Percentiles rank a stretch among this genome's conserved stretches.
Evolutionary conservation across 768 basidiomycete species (phyloP).

Genomic region (Steccherinum ochraceum): DNA sequence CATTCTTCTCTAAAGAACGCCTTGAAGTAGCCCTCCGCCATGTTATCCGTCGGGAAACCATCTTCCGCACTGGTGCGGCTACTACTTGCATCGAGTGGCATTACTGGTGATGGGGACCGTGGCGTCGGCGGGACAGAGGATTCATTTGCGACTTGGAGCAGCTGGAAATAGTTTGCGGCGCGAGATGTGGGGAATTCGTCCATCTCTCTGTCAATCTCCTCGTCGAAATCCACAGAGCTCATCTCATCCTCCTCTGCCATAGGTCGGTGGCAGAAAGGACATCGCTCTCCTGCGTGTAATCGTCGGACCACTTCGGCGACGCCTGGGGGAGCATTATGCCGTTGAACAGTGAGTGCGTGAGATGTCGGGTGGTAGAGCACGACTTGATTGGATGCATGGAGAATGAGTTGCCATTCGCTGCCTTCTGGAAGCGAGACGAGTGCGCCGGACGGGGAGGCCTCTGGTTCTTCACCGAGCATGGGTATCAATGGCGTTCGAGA

Average conservation of each 20-base stretch:
- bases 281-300: slow-evolving; percentile 22
- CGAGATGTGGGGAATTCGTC: slow-evolving; percentile 37
- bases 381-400: slow-evolving; percentile 80
- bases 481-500: not conserved
- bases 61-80: not conserved
- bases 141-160: slow-evolving; percentile 70
- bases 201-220: slow-evolving; percentile 18
- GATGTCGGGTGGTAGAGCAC: slow-evolving; percentile 84
- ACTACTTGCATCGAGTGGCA: not conserved
- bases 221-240: slow-evolving; percentile 16
- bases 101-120: not conserved
- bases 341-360: slow-evolving; percentile 69
- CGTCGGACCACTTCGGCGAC: slow-evolving; percentile 9
- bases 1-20: slow-evolving; percentile 90
- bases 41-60: slow-evolving; percentile 56
- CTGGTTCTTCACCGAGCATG: not conserved
- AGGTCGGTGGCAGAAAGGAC: slow-evolving; percentile 71
- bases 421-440: slow-evolving; percentile 14
- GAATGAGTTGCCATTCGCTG: slow-evolving; percentile 67
- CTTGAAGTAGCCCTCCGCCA: slow-evolving; percentile 91
- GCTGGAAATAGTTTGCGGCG: slow-evolving; percentile 75
- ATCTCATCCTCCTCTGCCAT: slow-evolving; percentile 37
- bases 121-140: slow-evolving; percentile 30
- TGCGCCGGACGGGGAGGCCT: not conserved
- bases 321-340: slow-evolving; percentile 23